phyloP scores from a whole-genome alignment of 495 filamentous ascomycete species.

The Hyaloscypha finlandica region DNA sequence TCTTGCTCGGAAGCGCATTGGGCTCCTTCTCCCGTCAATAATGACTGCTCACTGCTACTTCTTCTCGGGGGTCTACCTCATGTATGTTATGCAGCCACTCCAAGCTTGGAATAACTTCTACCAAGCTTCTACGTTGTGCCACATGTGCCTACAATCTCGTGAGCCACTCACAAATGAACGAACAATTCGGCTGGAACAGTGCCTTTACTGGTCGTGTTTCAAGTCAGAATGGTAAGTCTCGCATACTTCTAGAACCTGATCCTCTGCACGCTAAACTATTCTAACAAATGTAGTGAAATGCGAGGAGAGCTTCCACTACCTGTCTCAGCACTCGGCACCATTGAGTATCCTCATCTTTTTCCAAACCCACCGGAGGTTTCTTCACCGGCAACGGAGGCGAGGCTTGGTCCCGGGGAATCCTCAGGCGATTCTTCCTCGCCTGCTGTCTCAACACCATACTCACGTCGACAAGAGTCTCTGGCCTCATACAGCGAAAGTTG shows the following conservation, averaged over 20 bases:
- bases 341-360: conserved; percentile 25
- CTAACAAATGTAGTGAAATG: conserved; percentile 26
- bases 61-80: neutral
- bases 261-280: no score
- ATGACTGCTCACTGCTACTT: neutral
- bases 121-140: conserved; percentile 24
- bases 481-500: conserved; percentile 10
- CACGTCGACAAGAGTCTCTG: no score
- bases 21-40: neutral
- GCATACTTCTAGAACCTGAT: neutral
- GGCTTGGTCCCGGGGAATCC: neutral
- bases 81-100: neutral
- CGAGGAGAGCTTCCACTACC: conserved; percentile 32
- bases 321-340: conserved; percentile 22
- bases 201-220: conserved; percentile 39
- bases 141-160: conserved; percentile 2
- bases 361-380: conserved; percentile 30
- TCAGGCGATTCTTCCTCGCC: no score
- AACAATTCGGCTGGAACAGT: conserved; percentile 25
- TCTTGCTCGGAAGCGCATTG: neutral
- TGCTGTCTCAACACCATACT: no score
- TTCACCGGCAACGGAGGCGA: neutral
- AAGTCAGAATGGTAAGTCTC: conserved; percentile 33
- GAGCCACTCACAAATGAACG: neutral
- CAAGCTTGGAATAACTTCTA: neutral